A percentile compares a stretch with the other conserved stretches of the same genome.
phyloP scores from a whole-genome alignment of 768 basidiomycete species.

The Lactarius quietus region DNA sequence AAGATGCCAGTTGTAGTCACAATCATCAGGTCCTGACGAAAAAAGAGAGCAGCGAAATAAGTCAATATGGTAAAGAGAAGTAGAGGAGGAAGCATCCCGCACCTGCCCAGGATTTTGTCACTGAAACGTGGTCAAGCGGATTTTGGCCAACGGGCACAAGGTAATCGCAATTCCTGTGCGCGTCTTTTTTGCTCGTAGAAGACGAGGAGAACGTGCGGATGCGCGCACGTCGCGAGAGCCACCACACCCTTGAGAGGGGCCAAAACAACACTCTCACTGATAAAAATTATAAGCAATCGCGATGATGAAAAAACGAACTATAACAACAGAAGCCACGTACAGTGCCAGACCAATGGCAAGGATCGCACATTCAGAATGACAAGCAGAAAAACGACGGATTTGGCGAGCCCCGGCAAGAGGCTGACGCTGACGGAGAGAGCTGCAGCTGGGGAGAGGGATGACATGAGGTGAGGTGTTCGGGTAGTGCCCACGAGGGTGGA shows the following conservation, averaged over 20 bases:
- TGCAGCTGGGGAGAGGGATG: neutral
- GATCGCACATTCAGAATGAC: conserved; percentile 5
- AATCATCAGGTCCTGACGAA: conserved; percentile 59
- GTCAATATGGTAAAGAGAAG: neutral
- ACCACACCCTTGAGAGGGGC: conserved; percentile 11
- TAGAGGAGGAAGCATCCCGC: neutral
- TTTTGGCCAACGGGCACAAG: conserved; percentile 26
- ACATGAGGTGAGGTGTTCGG: neutral
- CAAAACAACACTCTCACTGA: conserved; percentile 21
- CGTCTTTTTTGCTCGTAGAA: neutral
- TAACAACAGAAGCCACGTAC: conserved; percentile 13
- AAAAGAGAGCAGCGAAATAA: neutral
- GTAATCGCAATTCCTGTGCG: conserved; percentile 14
- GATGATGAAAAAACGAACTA: neutral
- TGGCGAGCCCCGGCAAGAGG: conserved; percentile 17
- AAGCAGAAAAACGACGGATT: conserved; percentile 7
- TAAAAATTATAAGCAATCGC: neutral
- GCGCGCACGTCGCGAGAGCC: conserved; percentile 6
- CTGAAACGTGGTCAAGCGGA: conserved; percentile 27
- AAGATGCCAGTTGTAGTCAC: conserved; percentile 70
- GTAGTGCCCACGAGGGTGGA: neutral
- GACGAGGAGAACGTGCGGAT: conserved; percentile 13
- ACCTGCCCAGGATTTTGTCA: conserved; percentile 28
- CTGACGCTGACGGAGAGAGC: conserved; percentile 4
- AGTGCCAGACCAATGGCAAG: conserved; percentile 26